Conservation (phyloP, 179 eudicot species). For the Amaranthus tricolor region DNA sequence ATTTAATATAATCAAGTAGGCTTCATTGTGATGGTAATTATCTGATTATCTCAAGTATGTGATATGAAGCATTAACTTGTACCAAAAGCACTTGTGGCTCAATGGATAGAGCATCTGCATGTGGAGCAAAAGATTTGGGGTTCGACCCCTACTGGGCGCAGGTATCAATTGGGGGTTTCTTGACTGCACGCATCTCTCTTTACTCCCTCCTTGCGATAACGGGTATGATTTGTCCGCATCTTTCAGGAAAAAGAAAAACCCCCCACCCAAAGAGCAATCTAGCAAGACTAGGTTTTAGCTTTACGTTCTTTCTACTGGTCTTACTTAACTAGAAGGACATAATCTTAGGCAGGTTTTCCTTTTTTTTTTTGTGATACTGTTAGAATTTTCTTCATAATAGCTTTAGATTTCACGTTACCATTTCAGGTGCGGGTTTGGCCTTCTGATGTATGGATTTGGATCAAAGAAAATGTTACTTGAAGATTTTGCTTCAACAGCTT, state of each 20-base stretch:
- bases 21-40: neutral
- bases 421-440: conserved; percentile 81
- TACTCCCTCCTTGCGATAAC: too few relatives aligned
- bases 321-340: neutral
- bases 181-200: too few relatives aligned
- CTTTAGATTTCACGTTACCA: conserved; percentile 5
- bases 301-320: neutral
- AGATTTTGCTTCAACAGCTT: conserved; percentile 82
- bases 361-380: neutral
- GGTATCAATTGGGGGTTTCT: too few relatives aligned
- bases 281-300: neutral
- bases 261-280: neutral
- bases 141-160: too few relatives aligned
- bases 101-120: too few relatives aligned
- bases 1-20: too few relatives aligned
- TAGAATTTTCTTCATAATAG: neutral
- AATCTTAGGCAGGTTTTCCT: neutral
- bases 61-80: neutral
- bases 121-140: too few relatives aligned
- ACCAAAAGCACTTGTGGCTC: too few relatives aligned
- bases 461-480: conserved; percentile 84
- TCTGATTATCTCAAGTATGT: neutral
- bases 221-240: too few relatives aligned
- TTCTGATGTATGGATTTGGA: conserved; percentile 96
- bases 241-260: too few relatives aligned